These are phyloP conservation scores for Saccharomycopsis oosterbeekiorum DNA, from an alignment of 805 yeast genomes.

Conservation along the genomic window DNA sequence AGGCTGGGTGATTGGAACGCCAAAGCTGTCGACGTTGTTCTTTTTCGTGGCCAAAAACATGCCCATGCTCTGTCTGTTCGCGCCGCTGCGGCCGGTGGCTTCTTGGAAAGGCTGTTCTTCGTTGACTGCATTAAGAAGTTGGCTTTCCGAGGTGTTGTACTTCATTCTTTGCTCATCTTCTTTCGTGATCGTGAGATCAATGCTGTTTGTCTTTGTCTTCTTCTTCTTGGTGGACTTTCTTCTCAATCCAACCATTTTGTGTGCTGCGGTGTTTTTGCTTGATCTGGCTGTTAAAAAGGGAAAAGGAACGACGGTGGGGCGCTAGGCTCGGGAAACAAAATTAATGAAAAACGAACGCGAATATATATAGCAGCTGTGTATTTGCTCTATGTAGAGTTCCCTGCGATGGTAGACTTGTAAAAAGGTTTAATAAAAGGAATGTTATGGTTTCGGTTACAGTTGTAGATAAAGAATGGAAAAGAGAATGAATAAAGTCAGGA, in stretches of 20 bases:
- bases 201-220: conserved; percentile 24
- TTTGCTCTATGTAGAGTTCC: no score
- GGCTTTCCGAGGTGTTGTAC: conserved; percentile 42
- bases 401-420: not conserved
- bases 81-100: conserved; percentile 29
- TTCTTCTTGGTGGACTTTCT: conserved; percentile 9
- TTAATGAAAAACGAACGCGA: no score
- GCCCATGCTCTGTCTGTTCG: conserved; percentile 30
- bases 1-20: conserved; percentile 64
- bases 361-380: no score
- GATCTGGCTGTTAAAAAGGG: not conserved
- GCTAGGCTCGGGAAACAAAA: not conserved
- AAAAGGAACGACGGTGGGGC: not conserved
- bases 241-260: conserved; percentile 16
- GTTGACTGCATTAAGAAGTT: conserved; percentile 85
- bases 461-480: not conserved
- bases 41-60: conserved; percentile 35
- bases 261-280: not conserved
- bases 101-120: conserved; percentile 94
- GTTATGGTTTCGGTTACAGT: not conserved
- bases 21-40: conserved; percentile 73
- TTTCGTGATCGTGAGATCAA: conserved; percentile 43
- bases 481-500: not conserved
- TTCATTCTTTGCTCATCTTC: conserved; percentile 17
- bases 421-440: not conserved